Base-by-base conservation (phyloP, 306 rosid species). In the Citrullus colocynthis region DNA sequence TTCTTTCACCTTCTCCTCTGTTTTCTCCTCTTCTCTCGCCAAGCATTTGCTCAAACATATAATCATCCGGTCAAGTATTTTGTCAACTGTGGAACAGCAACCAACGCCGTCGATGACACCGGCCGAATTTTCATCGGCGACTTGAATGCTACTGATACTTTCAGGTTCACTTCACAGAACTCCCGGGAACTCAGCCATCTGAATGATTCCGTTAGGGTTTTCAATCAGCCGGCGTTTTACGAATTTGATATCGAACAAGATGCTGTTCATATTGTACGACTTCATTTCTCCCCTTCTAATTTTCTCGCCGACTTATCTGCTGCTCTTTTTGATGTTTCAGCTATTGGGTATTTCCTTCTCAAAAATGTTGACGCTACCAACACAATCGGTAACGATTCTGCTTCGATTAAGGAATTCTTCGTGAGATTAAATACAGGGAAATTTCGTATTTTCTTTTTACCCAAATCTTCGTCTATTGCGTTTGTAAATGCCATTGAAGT, bases 401-500 rank as follows among this genome's bases (percentile, higher is more conserved):
- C 85, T 70, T 0, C 81, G 4, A 37, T 84, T 12, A 66, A 77
- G 61, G 91, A 89, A 45, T 87, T 87, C 52, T 77, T 84, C 32
- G 52, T 84, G 4, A 30, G 6, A n/a, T 78, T 81, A 21, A 4
- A 10, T 6, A 2, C 45, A 37, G 16, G 14, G 1, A 44, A 44
- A 42, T 84, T 89, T 12, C 39, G 55, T 12, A 54, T 87, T 5
- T 51, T 32, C 14, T 87, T 87, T 18, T 13, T 58, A 0, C 89
- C 89, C 32, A 69, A 6, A 13, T 65, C 10, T 30, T 75, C 88
- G 13, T 82, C 88, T 34, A 56, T 85, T 55, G 93, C 93, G 3
- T 85, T 78, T 81, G 75, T 85, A 3, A 89, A 87, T 78, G 91
- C 91, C 51, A 85, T 87, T 9, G 91, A 89, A 82, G 77, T 87